phyloP scores from a whole-genome alignment of 1,139 yeast species.

The Suhomyces bribrorum region DNA sequence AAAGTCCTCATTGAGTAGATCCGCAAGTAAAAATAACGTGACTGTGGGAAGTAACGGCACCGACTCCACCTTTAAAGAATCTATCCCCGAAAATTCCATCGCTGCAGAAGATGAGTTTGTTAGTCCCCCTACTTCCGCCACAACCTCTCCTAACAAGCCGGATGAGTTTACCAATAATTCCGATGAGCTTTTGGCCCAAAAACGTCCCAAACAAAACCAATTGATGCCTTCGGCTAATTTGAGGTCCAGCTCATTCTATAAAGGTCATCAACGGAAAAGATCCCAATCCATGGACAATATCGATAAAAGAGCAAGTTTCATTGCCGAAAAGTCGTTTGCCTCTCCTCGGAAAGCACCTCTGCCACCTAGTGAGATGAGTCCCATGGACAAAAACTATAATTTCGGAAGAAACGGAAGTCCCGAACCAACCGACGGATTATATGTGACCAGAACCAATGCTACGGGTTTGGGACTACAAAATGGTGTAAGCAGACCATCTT shows the following conservation, averaged over 20 bases:
- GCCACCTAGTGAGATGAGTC: slow-evolving; percentile 52
- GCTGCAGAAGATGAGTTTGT: slow-evolving; percentile 11
- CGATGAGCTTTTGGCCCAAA: slow-evolving; percentile 7
- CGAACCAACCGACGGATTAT: slow-evolving; percentile 18
- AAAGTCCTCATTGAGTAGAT: slow-evolving; percentile 16
- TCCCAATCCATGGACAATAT: slow-evolving; percentile 57
- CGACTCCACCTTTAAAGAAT: slow-evolving; percentile 9
- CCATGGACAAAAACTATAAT: slow-evolving; percentile 24
- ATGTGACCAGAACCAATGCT: slow-evolving; percentile 31
- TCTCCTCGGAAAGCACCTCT: slow-evolving; percentile 69
- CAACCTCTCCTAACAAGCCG: slow-evolving; percentile 4
- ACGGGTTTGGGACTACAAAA: slow-evolving; percentile 14
- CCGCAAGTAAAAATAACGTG: slow-evolving; percentile 9
- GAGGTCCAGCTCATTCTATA: slow-evolving; percentile 14
- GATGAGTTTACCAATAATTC: slow-evolving; percentile 11
- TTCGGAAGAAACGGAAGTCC: slow-evolving; percentile 29
- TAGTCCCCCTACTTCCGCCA: slow-evolving; percentile 10
- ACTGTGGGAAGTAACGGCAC: slow-evolving; percentile 1
- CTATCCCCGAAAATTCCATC: slow-evolving; percentile 4
- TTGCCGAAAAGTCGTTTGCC: slow-evolving; percentile 32
- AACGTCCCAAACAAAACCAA: slow-evolving; percentile 8
- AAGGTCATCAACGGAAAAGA: slow-evolving; percentile 43
- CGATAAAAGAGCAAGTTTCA: slow-evolving; percentile 16
- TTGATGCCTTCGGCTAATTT: slow-evolving; percentile 22
- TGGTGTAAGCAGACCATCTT: slow-evolving; percentile 38